Conservation (phyloP, 1,284 basidiomycete species). For the Violaceomyces palustris region DNA sequence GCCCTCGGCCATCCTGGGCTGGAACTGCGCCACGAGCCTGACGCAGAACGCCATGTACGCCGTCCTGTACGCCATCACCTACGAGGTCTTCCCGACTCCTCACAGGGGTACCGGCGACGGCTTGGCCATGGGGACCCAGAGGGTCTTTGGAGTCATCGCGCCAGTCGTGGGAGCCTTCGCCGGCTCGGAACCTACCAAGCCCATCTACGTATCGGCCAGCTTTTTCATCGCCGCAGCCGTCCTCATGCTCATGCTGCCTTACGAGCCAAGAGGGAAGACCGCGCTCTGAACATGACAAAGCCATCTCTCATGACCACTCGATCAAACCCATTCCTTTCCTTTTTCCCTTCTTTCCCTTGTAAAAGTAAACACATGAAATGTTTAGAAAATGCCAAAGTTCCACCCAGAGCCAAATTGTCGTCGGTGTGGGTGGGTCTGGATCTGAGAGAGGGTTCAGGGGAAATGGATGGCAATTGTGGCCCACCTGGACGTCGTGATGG, state of each 20-base stretch:
- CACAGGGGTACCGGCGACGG: conserved; percentile 70
- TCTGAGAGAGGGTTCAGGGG: not conserved
- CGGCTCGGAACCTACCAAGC: conserved; percentile 55
- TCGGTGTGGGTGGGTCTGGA: no score
- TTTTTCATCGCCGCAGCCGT: conserved; percentile 63
- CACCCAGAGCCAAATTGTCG: no score
- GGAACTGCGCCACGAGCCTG: conserved; percentile 64
- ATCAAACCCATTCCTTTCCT: no score
- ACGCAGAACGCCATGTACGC: conserved; percentile 67
- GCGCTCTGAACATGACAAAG: no score
- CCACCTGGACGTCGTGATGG: no score
- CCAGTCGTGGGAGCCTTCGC: conserved; percentile 66
- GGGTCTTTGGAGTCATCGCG: conserved; percentile 66
- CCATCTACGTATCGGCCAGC: conserved; percentile 67
- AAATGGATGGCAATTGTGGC: no score
- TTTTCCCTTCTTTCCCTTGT: no score
- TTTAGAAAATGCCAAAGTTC: no score
- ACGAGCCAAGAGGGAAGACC: conserved; percentile 58
- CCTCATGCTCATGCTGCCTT: conserved; percentile 66
- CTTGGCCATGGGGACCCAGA: conserved; percentile 61
- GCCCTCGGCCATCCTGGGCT: conserved; percentile 63
- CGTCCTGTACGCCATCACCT: conserved; percentile 62
- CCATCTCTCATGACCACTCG: no score
- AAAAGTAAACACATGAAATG: no score
- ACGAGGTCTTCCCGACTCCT: conserved; percentile 68